Base-by-base conservation (phyloP, 805 yeast species). In the Metschnikowia kofuensis region DNA sequence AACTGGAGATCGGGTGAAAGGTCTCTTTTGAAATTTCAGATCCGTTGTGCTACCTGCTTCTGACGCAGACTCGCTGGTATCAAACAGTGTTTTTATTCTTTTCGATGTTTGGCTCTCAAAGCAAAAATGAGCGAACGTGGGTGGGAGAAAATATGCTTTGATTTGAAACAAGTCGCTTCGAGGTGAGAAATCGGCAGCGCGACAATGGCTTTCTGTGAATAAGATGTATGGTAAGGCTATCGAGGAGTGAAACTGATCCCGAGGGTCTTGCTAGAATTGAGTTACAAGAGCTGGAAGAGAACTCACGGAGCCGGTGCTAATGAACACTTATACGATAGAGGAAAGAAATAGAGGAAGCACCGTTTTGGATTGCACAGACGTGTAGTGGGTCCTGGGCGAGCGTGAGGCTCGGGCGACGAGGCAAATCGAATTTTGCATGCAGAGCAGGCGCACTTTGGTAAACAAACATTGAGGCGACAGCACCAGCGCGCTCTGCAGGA, bases 401-500 rank as follows among this genome's bases (percentile, higher is more conserved):
- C 38, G 21, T 9, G 35, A 12, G 21, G 30, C 45, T 10, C 21
- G 14, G 32, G 45, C 28, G 27, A 10, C 40, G 31, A 35, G 46
- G 41, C 40, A 39, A 35, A 28, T 38, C 21, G 27, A n/a, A 7
- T 8, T 14, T 16, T 13, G 13, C 21, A 29, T 45, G 43, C 48
- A 45, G 43, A 16, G 39, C 12, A 13, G n/a, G 5, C 30, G 34
- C 40, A 14, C 31, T 26, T 10, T 27, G 14, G 27, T 45, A 45
- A 45, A 45, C 43, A 45, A 45, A 45, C 48, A 45, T 35, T 39
- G 43, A 26, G 31, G 27, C 44, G 11, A 30, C 13, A 30, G 10
- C 32, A 34, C 8, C 5, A 44, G 40, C 48, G 48, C 40, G 48
- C 40, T 39, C 29, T 45, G 48, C 48, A 45, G 48, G 35, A 45